phyloP scores from a whole-genome alignment of 108 stramenopile genomes.

The Cyclotella atomus region DNA sequence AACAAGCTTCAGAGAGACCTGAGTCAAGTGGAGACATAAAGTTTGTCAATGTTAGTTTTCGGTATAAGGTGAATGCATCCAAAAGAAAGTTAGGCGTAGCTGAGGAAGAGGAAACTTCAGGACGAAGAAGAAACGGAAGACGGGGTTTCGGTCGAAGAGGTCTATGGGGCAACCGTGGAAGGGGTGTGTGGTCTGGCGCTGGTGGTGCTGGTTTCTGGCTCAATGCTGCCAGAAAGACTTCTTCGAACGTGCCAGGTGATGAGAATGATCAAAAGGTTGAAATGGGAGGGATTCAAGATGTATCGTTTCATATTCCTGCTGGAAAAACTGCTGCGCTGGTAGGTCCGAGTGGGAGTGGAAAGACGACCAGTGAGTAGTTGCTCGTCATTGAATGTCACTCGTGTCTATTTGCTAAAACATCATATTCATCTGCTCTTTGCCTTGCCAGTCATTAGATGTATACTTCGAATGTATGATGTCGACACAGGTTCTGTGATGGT shows the following conservation, averaged over 20 bases:
- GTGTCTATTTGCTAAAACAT: too few relatives aligned
- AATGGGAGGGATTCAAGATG: constrained; percentile 39
- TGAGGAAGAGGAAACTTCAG: constrained; percentile 7
- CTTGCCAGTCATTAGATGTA: too few relatives aligned
- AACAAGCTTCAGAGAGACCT: neutral
- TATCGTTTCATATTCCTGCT: constrained; percentile 39
- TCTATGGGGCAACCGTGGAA: constrained; percentile 33
- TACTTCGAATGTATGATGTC: constrained; percentile 69
- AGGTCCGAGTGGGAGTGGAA: too few relatives aligned
- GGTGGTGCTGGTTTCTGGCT: constrained; percentile 31
- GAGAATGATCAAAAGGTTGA: constrained; percentile 16
- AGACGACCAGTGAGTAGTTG: too few relatives aligned
- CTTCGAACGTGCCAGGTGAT: neutral
- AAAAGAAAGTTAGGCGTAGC: constrained; percentile 36
- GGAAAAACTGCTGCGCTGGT: constrained; percentile 46
- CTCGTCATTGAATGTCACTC: too few relatives aligned
- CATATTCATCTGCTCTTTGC: too few relatives aligned
- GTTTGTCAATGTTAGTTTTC: constrained; percentile 50
- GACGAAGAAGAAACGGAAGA: constrained; percentile 16
- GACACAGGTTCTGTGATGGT: constrained; percentile 59
- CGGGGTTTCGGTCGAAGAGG: constrained; percentile 25
- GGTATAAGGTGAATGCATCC: constrained; percentile 35
- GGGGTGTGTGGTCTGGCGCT: constrained; percentile 19
- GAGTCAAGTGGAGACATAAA: constrained; percentile 32
- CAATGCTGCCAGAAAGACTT: constrained; percentile 21